Base-by-base conservation (phyloP, 176 grass and related monocot species). In the Thalia dealbata region DNA sequence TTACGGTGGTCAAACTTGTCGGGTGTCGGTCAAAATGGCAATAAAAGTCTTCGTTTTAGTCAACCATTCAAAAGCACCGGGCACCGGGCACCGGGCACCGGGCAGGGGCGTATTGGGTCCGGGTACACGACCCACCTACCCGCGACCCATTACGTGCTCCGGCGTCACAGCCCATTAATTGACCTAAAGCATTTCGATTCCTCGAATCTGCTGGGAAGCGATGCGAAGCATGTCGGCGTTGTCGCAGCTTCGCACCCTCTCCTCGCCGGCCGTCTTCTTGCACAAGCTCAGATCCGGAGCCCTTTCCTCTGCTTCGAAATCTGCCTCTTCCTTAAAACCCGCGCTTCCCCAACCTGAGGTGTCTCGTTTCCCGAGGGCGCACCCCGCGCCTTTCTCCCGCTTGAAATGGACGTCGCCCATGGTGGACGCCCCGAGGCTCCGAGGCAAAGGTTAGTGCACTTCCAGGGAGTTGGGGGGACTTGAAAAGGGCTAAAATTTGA, bases 361-460 rank as follows among this genome's bases (percentile, higher is more conserved):
- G 18, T 50, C 58, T 62, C 48, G 16, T 14, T 75, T 38, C 56
- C 22, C n/a, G 6, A 45, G 56, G 27, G 12, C 16, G 22, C 55
- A n/a, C 32, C 35, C 38, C 12, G 0, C 58, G 38, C 11, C 58
- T 45, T 48, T 38, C 16, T n/a, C 67, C 43, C 61, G 30, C 54
- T 61, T 45, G 30, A 79, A 43, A 52, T 48, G 77, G 77, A 29
- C 38, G 0, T 25, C 35, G 5, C 59, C 67, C 77, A 50, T 62
- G 66, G 42, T n/a, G 77, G 66, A 32, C 10, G 55, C 21, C 16
- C 67, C n/a, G 9, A 79, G 77, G 67, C 10, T 61, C 22, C 67
- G 24, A 61, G 38, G 54, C 52, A 70, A 48, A 71, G 77, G 77
- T 79, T 76, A 13, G 43, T 50, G n/a, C 42, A 64, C 62, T 6